These are phyloP conservation scores for Papilionanthe hybrid DNA, from an alignment of 116 monocot genomes.

Conservation along the genomic window DNA sequence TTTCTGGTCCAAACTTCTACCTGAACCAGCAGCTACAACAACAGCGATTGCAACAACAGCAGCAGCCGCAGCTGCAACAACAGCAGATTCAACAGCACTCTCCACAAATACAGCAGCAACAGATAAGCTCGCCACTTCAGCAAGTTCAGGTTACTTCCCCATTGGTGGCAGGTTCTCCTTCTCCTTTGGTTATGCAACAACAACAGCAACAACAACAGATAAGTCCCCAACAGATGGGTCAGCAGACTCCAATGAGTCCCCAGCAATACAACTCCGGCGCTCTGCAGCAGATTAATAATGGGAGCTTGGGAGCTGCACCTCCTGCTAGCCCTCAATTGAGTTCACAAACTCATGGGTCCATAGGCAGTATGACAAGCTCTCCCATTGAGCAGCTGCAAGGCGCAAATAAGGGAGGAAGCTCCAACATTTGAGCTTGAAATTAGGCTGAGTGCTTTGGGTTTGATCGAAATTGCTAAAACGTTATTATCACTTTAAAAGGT, in stretches of 20 bases:
- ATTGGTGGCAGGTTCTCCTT: constrained; percentile 28
- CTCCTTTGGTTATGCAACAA: constrained; percentile 14
- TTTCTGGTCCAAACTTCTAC: constrained; percentile 54
- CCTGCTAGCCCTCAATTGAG: constrained; percentile 92
- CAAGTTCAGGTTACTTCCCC: constrained; percentile 42
- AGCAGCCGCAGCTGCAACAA: constrained; percentile 29
- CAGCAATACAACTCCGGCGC: constrained; percentile 73
- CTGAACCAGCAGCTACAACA: constrained; percentile 44
- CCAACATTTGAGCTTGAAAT: neutral
- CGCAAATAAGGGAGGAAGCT: constrained; percentile 41
- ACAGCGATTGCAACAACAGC: constrained; percentile 25
- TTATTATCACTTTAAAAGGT: too few relatives aligned
- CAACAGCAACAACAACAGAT: constrained; percentile 36
- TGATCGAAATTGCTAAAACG: too few relatives aligned
- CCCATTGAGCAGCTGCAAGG: constrained; percentile 90
- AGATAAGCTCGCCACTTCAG: constrained; percentile 40
- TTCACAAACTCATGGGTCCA: constrained; percentile 82
- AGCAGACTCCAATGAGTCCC: constrained; percentile 72
- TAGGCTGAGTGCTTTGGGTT: neutral
- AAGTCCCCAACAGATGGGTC: constrained; percentile 42
- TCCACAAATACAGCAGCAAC: constrained; percentile 42
- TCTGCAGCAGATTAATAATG: constrained; percentile 65
- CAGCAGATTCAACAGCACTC: constrained; percentile 33
- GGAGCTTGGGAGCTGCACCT: constrained; percentile 10
- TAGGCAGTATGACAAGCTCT: constrained; percentile 82